A percentile compares a stretch with the other conserved stretches of the same genome.
Conservation (phyloP, 2,329 filamentous ascomycete genomes). For the Phyllosticta paracitricarpa region DNA sequence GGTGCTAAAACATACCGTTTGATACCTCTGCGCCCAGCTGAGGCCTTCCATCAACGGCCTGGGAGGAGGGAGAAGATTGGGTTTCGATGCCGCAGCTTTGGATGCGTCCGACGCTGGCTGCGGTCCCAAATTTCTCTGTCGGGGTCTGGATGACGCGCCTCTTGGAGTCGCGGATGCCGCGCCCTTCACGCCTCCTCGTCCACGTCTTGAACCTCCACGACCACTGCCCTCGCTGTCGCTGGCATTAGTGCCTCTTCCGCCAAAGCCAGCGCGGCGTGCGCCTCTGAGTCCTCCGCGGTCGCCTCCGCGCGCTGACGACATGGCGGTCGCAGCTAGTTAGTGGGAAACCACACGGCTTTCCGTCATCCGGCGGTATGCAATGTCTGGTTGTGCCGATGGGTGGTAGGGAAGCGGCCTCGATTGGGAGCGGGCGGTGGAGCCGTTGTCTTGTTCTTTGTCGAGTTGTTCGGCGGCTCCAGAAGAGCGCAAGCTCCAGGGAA, state of each 20-base stretch:
- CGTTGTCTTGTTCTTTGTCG: not conserved
- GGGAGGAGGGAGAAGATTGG: constrained; percentile 1
- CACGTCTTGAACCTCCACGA: not conserved
- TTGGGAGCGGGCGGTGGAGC: not conserved
- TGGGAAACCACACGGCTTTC: not conserved
- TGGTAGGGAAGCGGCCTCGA: not conserved
- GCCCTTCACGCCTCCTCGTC: not conserved
- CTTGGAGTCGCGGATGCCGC: not conserved
- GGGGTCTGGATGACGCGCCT: constrained; percentile 2
- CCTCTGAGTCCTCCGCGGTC: constrained; percentile 2
- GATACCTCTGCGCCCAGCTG: constrained; percentile 4
- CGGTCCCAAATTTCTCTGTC: constrained; percentile 3
- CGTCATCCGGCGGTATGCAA: not conserved
- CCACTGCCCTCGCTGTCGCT: constrained; percentile 5
- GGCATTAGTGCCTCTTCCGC: not conserved
- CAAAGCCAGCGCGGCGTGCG: not conserved
- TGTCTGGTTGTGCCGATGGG: not conserved
- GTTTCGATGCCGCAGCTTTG: not conserved
- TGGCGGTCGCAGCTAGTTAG: constrained; percentile 6
- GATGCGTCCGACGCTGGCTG: not conserved
- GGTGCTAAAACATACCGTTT: constrained; percentile 9
- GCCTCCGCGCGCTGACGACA: constrained; percentile 11
- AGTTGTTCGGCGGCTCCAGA: not conserved
- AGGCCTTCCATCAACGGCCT: not conserved
- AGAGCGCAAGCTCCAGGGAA: not conserved